A percentile compares a stretch with the other conserved stretches of the same genome.
Evolutionary conservation across 306 rosid species (phyloP).

Genomic region (Castanea sativa): DNA sequence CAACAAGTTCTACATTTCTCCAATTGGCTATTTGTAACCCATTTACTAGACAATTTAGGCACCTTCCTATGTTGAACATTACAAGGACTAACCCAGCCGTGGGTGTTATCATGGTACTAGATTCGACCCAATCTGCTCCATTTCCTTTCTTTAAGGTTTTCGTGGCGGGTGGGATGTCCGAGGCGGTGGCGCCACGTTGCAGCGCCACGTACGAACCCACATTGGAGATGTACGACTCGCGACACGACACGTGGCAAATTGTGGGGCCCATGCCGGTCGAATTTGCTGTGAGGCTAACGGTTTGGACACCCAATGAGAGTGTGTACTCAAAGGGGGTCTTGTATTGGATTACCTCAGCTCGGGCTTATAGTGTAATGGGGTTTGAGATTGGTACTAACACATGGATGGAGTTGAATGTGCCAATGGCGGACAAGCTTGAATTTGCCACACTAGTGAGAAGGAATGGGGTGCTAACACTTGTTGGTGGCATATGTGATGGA

Average conservation of each 20-base stretch:
- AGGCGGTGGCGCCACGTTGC: slow-evolving; percentile 30
- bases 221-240: slow-evolving; percentile 64
- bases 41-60: slow-evolving; percentile 49
- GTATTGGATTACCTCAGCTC: slow-evolving; percentile 79
- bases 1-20: slow-evolving; percentile 36
- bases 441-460: slow-evolving; percentile 56
- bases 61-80: slow-evolving; percentile 42
- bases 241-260: slow-evolving; percentile 35
- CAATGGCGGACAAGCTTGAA: slow-evolving; percentile 60
- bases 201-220: slow-evolving; percentile 48
- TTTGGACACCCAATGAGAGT: slow-evolving; percentile 78
- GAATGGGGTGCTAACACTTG: slow-evolving; percentile 41
- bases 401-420: slow-evolving; percentile 63
- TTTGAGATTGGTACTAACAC: slow-evolving; percentile 33
- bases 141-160: slow-evolving; percentile 40
- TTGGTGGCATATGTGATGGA: slow-evolving; percentile 51
- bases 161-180: slow-evolving; percentile 72
- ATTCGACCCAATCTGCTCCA: slow-evolving; percentile 13
- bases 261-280: slow-evolving; percentile 56
- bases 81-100: slow-evolving; percentile 70
- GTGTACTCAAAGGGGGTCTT: slow-evolving; percentile 41
- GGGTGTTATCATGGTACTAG: slow-evolving; percentile 39
- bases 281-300: slow-evolving; percentile 66
- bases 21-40: slow-evolving; percentile 60
- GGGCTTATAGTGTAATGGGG: slow-evolving; percentile 59